Base-by-base conservation (phyloP, 257 asterid species). In the Solanum arcanum region DNA sequence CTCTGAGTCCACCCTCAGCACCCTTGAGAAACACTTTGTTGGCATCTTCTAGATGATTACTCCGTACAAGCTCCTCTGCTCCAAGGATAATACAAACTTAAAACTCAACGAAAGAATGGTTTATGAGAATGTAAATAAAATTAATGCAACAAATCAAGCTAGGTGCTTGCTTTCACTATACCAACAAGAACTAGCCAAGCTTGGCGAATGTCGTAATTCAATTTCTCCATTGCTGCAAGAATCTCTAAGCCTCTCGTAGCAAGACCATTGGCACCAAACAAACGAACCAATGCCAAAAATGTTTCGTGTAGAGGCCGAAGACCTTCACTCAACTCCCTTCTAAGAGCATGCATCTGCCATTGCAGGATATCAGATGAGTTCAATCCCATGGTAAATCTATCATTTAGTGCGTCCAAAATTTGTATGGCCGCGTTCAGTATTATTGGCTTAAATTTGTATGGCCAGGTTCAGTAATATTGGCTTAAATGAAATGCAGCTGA, bases 121-220 rank as follows among this genome's bases (percentile, higher is more conserved):
- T 42, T 68, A 68, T 44, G 64, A 49, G 69, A 47, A 49, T 21
- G 23, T 49, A 27, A 89, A 90, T 60, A 80, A 60, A 84, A 72
- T 75, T 80, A 86, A 86, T 83, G 82, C 77, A 86, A 46, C 62
- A 52, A 90, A 85, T 82, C 88, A 90, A 82, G 70, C 78, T 44
- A 92, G 72, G 85, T 59, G 90, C 69, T 84, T 86, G 77, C 81
- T 89, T 83, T 88, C 64, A 81, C 89, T 85, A 78, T 94, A 97
- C 99, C 98, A 90, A 97, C 96, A 89, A 97, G 98, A 90, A 97
- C 95, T 88, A 97, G 91, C 99, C 99, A 97, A 73, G 98, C 98
- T 90, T 92, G 94, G 76, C 98, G 95, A 88, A 97, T 95, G 94
- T 97, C 98, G 90, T 92, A 94, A 86, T 94, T 94, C 91, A 97